phyloP scores from a whole-genome alignment of 192 early-diverging fungal genomes.

The Spizellomyces punctatus region DNA sequence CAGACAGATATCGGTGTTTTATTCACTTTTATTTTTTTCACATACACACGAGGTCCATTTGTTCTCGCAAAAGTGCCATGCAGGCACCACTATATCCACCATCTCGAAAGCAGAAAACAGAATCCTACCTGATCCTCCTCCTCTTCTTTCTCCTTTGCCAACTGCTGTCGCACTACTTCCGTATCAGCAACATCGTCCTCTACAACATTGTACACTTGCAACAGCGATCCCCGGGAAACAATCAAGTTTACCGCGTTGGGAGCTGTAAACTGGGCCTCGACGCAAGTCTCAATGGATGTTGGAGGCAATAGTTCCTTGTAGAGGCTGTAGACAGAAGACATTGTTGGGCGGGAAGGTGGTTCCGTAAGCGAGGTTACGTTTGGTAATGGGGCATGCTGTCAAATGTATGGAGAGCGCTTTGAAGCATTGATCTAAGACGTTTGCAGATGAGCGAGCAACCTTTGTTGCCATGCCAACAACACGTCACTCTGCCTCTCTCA shows the following conservation, averaged over 20 bases:
- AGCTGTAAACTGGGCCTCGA: conserved; percentile 62
- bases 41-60: neutral
- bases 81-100: neutral
- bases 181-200: conserved; percentile 46
- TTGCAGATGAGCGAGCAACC: too few species aligned
- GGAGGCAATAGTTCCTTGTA: conserved; percentile 37
- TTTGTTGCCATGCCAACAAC: too few species aligned
- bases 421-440: too few species aligned
- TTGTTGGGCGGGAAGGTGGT: neutral
- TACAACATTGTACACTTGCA: conserved; percentile 70
- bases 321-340: conserved; percentile 22
- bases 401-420: too few species aligned
- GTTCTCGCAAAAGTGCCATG: neutral
- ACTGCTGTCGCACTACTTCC: neutral
- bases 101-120: neutral
- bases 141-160: too few species aligned
- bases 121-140: neutral
- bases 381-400: too few species aligned
- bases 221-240: conserved; percentile 62
- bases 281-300: conserved; percentile 62
- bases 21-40: neutral
- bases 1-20: too few species aligned
- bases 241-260: conserved; percentile 64
- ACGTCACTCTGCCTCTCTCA: too few species aligned
- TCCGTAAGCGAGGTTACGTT: too few species aligned